Conservation (phyloP, 306 rosid species). For the Lupinus albus region DNA sequence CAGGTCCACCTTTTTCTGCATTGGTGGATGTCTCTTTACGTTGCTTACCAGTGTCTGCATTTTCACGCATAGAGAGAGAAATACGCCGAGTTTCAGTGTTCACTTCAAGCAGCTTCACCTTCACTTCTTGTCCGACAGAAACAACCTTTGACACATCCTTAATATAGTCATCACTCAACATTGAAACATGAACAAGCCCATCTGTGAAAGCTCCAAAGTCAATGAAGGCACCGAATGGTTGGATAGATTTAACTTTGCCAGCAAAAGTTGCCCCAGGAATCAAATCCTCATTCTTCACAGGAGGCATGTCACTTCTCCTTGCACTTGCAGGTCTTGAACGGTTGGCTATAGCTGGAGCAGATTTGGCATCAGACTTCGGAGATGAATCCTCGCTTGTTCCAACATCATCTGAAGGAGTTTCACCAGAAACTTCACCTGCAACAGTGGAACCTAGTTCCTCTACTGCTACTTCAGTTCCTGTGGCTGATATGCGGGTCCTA, state of each 20-base stretch:
- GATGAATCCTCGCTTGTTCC: slow-evolving; percentile 47
- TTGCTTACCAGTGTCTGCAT: slow-evolving; percentile 55
- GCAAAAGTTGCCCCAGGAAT: slow-evolving; percentile 83
- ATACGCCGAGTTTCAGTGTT: slow-evolving; percentile 75
- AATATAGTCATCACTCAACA: slow-evolving; percentile 81
- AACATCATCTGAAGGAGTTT: slow-evolving; percentile 50
- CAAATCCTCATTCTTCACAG: slow-evolving; percentile 78
- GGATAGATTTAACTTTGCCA: slow-evolving; percentile 93
- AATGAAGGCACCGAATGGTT: slow-evolving; percentile 93
- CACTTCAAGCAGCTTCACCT: slow-evolving; percentile 83
- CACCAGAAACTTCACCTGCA: slow-evolving; percentile 26
- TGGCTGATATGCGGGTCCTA: slow-evolving; percentile 63
- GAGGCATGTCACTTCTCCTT: slow-evolving; percentile 93
- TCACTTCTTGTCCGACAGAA: slow-evolving; percentile 96
- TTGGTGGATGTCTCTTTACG: slow-evolving; percentile 54
- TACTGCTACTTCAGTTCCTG: slow-evolving; percentile 74
- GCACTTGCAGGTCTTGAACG: slow-evolving; percentile 53
- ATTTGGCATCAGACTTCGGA: slow-evolving; percentile 48
- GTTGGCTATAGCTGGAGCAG: slow-evolving; percentile 50
- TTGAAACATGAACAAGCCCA: slow-evolving; percentile 94
- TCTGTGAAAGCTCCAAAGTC: slow-evolving; percentile 97
- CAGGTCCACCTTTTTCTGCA: slow-evolving; percentile 61
- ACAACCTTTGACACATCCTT: slow-evolving; percentile 84
- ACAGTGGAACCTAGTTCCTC: slow-evolving; percentile 64
- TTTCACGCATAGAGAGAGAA: slow-evolving; percentile 92